Base-by-base conservation (phyloP, 805 yeast species). In the Metschnikowia sp. region DNA sequence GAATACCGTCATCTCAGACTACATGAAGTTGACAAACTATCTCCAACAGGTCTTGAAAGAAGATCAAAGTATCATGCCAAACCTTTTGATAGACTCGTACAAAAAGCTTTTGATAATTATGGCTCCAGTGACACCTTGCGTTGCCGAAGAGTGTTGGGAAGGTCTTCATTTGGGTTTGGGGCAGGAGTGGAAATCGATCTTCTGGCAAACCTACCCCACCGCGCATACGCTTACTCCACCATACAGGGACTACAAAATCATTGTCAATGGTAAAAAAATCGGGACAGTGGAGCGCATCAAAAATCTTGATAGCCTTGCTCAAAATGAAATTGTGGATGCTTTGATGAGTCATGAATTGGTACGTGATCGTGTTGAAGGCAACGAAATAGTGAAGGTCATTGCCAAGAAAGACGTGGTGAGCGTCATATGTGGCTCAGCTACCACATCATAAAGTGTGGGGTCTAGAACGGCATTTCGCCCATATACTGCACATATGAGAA, bases 1-100 rank as follows among this genome's bases (percentile, higher is more conserved):
- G 62, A 92, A 94, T 64, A 91, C 97, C 0, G 82, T 89, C 1
- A 79, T 94, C 22, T 88, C 97, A 0, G 95, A 90, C 61, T 86
- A 82, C 59, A 92, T 90, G 96, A 94, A 90, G 59, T 63, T 84
- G 42, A 85, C 95, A 10, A 67, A 82, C 56, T 54, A 72, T 1
- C 56, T 87, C 13, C 58, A 63, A 2, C 52, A 61, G 2, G 75
- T 77, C 0, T 37, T 71, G 3, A 74, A 75, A 33, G 59, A 67
- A 7, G 56, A 65, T 1, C 53, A 61, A 5, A 19, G 36, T 1
- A 66, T 80, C 9, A 63, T 68, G 36, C 52, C 63, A 0, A 68
- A 66, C 0, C 50, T 88, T n/a, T 56, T 79, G 10, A 53, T 78
- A 48, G 75, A 78, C 39, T 66, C 78, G 1, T 76, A 76, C 49